Evolutionary conservation across 2,329 filamentous ascomycete species (phyloP), one percentile per base, ranked within the genome.

Genomic region (Curvularia spicifera): DNA sequence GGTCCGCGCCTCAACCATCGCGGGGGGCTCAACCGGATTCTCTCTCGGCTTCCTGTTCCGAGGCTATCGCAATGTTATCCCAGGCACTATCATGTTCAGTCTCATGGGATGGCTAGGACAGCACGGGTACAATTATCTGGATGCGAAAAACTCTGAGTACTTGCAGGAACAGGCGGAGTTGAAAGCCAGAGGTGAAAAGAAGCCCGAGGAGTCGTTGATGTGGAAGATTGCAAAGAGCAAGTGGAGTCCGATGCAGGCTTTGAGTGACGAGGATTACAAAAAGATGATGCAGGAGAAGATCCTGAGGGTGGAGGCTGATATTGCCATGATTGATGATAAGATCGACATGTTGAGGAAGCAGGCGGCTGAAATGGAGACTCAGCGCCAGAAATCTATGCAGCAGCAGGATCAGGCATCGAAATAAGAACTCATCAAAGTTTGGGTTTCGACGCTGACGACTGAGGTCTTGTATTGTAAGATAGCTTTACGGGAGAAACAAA

Each of bases 251-350:
- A 80, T 95, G 61, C 89, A 84, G 67, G 84, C 85, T 12, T 78
- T 95, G 26, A 86, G 86, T 0, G 88, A 95, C 65, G 83, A 89
- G 26, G 87, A 95, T 66, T 95, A 95, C 70, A 84, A 85, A 57
- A 78, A 83, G 0, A 87, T 92, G 78, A 80, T 95, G 69, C 80
- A 83, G 29, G 89, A 93, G 73, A 91, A 89, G 76, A 78, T 92
- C 40, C 73, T 94, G 26, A 83, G 81, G 61, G 78, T 94, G 3
- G 89, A 95, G 64, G 89, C 86, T 0, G 89, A 94, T 60, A 92
- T 95, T 74, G 87, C 90, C 0, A 75, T 95, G 5, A 81, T 94
- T 35, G 90, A 95, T 68, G 91, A 94, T 53, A 87, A 86, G 69
- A 91, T 95, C 65, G 83, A 82, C 47, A 80, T 78, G 39, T 70